Percentiles rank a stretch among this genome's conserved stretches.
Evolutionary conservation across 208 protist genomes (phyloP).

Genomic region (Trypanosoma theileri): DNA sequence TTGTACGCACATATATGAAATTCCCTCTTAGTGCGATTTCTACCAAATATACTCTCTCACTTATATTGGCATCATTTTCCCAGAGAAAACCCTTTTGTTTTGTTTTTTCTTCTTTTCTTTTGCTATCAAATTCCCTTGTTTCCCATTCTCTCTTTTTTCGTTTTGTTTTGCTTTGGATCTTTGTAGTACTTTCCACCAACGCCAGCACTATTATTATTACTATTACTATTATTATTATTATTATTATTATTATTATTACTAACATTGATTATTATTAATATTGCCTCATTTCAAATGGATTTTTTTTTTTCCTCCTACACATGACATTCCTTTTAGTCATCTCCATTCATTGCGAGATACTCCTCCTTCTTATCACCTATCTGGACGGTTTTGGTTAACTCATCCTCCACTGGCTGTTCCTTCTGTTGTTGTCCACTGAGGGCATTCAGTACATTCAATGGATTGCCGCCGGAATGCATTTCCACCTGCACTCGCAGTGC

Average conservation of each 20-base stretch:
- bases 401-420: not conserved
- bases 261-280: too few species aligned
- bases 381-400: slow-evolving; percentile 26
- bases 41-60: too few species aligned
- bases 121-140: too few species aligned
- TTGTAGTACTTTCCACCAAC: not conserved
- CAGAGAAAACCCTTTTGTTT: too few species aligned
- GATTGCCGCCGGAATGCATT: slow-evolving; percentile 50
- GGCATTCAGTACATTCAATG: slow-evolving; percentile 56
- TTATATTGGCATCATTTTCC: too few species aligned
- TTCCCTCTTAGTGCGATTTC: not conserved
- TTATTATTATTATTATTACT: too few species aligned
- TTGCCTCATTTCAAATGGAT: not conserved
- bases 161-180: too few species aligned
- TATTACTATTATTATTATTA: too few species aligned
- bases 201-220: not conserved
- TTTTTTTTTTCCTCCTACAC: not conserved
- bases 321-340: slow-evolving; percentile 1
- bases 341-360: slow-evolving; percentile 54
- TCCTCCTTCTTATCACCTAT: slow-evolving; percentile 48
- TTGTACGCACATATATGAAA: not conserved
- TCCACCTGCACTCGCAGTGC: slow-evolving; percentile 48
- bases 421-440: slow-evolving; percentile 10
- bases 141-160: too few species aligned
- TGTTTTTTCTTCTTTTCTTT: too few species aligned